Evolutionary conservation across 495 filamentous ascomycete genomes (phyloP).

Genomic region (Copromyces sp.): DNA sequence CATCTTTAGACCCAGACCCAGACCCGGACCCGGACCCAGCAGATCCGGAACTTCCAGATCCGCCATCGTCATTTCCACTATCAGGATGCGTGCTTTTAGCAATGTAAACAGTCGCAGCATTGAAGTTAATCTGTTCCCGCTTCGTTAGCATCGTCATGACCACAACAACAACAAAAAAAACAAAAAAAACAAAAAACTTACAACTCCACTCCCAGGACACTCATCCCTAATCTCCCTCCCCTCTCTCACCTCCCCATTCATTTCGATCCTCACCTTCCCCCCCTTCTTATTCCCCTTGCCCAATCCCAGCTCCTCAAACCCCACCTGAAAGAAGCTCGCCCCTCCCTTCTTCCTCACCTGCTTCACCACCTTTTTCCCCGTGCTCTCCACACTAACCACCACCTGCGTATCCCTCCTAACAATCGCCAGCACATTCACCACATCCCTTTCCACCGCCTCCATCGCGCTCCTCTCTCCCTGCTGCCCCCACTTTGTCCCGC

Average conservation of each 20-base stretch:
- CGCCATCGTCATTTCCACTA: not conserved
- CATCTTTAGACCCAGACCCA: not conserved
- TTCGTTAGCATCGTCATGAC: not conserved
- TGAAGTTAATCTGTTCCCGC: not conserved
- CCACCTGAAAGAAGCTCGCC: not conserved
- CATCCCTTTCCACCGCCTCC: not conserved
- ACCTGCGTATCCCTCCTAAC: not conserved
- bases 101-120: not conserved
- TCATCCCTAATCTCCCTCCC: not conserved
- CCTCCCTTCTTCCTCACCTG: not conserved
- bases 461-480: not conserved
- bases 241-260: not conserved
- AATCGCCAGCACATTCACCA: slow-evolving; percentile 5
- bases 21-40: not conserved
- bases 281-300: not conserved
- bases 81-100: not conserved
- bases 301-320: not conserved
- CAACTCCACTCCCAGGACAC: not conserved
- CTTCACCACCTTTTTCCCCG: not conserved
- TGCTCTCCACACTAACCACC: not conserved
- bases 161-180: not conserved
- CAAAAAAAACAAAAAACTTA: not conserved
- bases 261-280: slow-evolving; percentile 2
- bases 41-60: not conserved
- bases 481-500: slow-evolving; percentile 7